Conservation (phyloP, 2,329 filamentous ascomycete species). For the Phialophora tarda region DNA sequence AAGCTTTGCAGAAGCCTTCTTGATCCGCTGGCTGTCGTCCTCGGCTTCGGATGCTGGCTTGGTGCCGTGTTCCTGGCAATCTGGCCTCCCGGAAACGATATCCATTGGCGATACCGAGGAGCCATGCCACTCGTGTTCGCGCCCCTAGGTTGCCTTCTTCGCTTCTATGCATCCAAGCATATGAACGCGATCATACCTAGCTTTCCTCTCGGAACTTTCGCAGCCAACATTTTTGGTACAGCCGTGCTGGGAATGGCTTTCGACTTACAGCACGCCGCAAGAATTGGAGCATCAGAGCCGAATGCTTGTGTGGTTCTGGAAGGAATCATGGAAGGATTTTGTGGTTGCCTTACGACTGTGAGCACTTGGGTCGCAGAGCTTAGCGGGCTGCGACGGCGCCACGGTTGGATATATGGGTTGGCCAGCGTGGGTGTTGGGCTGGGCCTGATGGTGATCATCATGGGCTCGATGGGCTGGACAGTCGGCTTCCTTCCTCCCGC, state of each 20-base stretch:
- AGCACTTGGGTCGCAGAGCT: slow-evolving; percentile 68
- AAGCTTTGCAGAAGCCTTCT: slow-evolving; percentile 60
- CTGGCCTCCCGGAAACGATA: slow-evolving; percentile 64
- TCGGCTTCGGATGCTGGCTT: slow-evolving; percentile 74
- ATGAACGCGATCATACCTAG: slow-evolving; percentile 68
- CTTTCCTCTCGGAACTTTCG: slow-evolving; percentile 83
- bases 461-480: slow-evolving; percentile 77
- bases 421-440: slow-evolving; percentile 65
- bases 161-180: slow-evolving; percentile 71
- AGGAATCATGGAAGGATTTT: slow-evolving; percentile 68
- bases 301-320: slow-evolving; percentile 65
- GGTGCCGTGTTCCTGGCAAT: slow-evolving; percentile 71
- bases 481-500: slow-evolving; percentile 54
- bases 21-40: slow-evolving; percentile 64
- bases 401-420: slow-evolving; percentile 61
- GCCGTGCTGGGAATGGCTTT: slow-evolving; percentile 74
- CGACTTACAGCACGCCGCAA: slow-evolving; percentile 70
- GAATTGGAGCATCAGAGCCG: slow-evolving; percentile 52
- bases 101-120: slow-evolving; percentile 71
- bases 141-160: slow-evolving; percentile 72
- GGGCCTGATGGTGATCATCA: slow-evolving; percentile 68
- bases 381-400: slow-evolving; percentile 54
- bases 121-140: slow-evolving; percentile 78
- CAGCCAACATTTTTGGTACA: slow-evolving; percentile 76
- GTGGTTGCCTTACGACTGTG: slow-evolving; percentile 68